Base-by-base conservation (phyloP, 208 protist genomes). In the Crithidia fasciculata region DNA sequence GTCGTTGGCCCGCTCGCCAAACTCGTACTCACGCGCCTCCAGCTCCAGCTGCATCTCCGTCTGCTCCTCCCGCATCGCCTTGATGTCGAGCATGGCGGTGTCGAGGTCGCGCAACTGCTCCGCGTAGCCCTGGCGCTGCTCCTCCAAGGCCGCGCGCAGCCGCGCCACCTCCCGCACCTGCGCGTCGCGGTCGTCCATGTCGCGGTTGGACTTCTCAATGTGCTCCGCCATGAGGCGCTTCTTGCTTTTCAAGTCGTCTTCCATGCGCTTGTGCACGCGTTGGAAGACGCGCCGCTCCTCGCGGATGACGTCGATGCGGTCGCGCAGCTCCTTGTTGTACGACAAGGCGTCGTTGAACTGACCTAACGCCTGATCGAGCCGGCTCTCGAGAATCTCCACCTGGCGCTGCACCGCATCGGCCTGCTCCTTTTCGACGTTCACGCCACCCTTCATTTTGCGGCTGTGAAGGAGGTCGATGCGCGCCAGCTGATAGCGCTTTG, bases 221-320 rank as follows among this genome's bases (percentile, higher is more conserved):
- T 98, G 90, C 45, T 97, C 88, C 3, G 96, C 93, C 95, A 99
- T 99, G 59, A 88, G 68, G 43, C 88, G 84, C 85, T 99, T 98
- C 83, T 98, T 96, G 40, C 90, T 80, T 40, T 84, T 81, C 9
- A 99, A 81, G 74, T 99, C 95, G 47, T 94, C 87, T 76, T 99
- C 97, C 81, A 99, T 89, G 72, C 95, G 94, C 69, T 97, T 97
- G 84, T 99, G 96, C 56, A 99, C 93, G n/a, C 88, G 93, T 81
- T 99, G 97, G 78, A 99, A 99, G 9, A 99, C 96, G 41, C 96
- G 86, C 12, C 98, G 90, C 81, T 99, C 98, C 52, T 96, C 91
- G 18, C 97, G 85, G 36, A 99, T 95, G 78, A 97, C 95, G 83
- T 99, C 95, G 72, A 99, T 99, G 64, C 96, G 76, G 67, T 98